A percentile compares a stretch with the other conserved stretches of the same genome.
Evolutionary conservation across 1,284 basidiomycete species (phyloP).

Genomic region (Marasmius fiardii): DNA sequence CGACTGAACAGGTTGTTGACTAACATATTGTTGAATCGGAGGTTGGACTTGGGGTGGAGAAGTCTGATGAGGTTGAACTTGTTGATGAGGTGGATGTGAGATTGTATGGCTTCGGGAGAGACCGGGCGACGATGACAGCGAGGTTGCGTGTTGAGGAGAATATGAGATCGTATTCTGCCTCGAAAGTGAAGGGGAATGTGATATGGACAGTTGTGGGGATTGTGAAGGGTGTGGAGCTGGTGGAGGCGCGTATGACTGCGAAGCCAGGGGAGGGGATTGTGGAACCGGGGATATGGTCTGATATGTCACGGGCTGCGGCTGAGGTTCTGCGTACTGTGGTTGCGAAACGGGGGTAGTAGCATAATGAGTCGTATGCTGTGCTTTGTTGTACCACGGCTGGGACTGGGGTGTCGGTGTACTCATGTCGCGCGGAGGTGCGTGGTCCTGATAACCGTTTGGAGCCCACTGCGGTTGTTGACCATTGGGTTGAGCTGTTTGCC

Average conservation of each 20-base stretch:
- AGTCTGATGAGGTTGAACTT: slow-evolving; percentile 23
- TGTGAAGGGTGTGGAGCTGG: slow-evolving; percentile 11
- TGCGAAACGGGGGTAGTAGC: slow-evolving; percentile 3
- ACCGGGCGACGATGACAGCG: slow-evolving; percentile 18
- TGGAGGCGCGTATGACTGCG: slow-evolving; percentile 16
- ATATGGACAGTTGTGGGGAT: slow-evolving; percentile 12
- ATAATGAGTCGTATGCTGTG: slow-evolving; percentile 5
- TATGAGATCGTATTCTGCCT: slow-evolving; percentile 36
- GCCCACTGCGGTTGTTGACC: slow-evolving; percentile 27
- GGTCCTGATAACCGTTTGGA: slow-evolving; percentile 10
- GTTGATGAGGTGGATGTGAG: slow-evolving; percentile 27
- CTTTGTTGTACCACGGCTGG: slow-evolving; percentile 10
- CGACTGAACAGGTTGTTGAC: slow-evolving; percentile 16
- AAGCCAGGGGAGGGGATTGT: slow-evolving; percentile 18
- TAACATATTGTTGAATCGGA: slow-evolving; percentile 25
- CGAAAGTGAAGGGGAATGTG: slow-evolving; percentile 22
- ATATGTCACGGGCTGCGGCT: slow-evolving; percentile 14
- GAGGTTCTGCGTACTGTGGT: slow-evolving; percentile 16
- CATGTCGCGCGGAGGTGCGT: slow-evolving; percentile 3
- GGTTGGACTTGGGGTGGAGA: slow-evolving; percentile 22
- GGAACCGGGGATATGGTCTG: slow-evolving; percentile 6
- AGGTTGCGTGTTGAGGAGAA: slow-evolving; percentile 12
- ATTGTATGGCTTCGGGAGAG: slow-evolving; percentile 44
- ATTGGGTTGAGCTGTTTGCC: slow-evolving; percentile 18
- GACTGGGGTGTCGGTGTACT: slow-evolving; percentile 10